A percentile compares a stretch with the other conserved stretches of the same genome.
phyloP scores from a whole-genome alignment of 2,329 filamentous ascomycete species.

The Plenodomus biglobosus region DNA sequence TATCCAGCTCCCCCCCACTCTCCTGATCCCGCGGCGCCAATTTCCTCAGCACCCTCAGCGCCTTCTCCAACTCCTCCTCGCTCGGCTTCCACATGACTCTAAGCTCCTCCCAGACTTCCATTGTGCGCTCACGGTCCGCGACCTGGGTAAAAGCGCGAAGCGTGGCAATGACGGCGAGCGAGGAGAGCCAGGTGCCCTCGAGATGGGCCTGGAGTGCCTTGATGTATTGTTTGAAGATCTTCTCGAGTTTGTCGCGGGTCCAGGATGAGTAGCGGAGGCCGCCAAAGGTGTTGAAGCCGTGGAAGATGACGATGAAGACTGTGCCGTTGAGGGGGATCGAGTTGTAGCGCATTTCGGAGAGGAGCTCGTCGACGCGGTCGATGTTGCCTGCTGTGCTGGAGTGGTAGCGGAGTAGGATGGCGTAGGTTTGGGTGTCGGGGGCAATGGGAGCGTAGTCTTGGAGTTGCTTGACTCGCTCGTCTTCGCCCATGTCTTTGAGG shows the following conservation, averaged over 20 bases:
- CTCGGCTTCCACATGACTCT: slow-evolving; percentile 42
- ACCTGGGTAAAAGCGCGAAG: slow-evolving; percentile 63
- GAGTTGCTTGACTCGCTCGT: slow-evolving; percentile 59
- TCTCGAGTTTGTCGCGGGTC: slow-evolving; percentile 67
- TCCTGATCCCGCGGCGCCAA: slow-evolving; percentile 16
- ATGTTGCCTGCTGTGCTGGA: slow-evolving; percentile 70
- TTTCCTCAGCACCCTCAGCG: slow-evolving; percentile 27
- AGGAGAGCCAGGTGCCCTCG: slow-evolving; percentile 34
- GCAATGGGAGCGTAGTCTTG: slow-evolving; percentile 67
- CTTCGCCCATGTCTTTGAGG: slow-evolving; percentile 48
- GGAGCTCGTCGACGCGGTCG: slow-evolving; percentile 66
- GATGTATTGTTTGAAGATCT: slow-evolving; percentile 33
- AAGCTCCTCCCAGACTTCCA: slow-evolving; percentile 57
- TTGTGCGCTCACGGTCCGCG: slow-evolving; percentile 53
- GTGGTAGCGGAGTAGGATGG: slow-evolving; percentile 75
- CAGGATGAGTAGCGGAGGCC: slow-evolving; percentile 67
- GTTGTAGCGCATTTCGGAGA: slow-evolving; percentile 76
- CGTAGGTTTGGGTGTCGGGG: slow-evolving; percentile 78
- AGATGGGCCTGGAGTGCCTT: slow-evolving; percentile 16
- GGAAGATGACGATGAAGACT: slow-evolving; percentile 79
- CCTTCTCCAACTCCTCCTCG: slow-evolving; percentile 37
- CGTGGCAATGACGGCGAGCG: slow-evolving; percentile 31
- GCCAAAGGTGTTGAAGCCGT: slow-evolving; percentile 77
- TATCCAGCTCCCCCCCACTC: background rate
- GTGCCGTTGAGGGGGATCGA: slow-evolving; percentile 70